A percentile compares a stretch with the other conserved stretches of the same genome.
Evolutionary conservation across 139 green algal species (phyloP).

Genomic region (Limnomonas spitsbergensis): DNA sequence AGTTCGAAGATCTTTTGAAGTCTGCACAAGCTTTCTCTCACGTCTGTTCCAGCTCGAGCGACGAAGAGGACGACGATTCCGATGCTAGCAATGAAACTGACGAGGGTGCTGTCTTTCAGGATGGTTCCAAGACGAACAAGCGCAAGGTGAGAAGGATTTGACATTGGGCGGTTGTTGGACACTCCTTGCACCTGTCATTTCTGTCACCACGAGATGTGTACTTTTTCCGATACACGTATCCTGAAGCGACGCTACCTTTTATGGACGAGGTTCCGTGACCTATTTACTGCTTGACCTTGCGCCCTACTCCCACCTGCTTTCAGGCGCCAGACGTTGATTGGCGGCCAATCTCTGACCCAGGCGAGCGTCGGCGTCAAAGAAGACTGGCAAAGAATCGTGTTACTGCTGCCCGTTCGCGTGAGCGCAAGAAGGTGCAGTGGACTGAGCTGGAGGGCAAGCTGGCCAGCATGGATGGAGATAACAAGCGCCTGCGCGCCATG

Average conservation of each 20-base stretch:
- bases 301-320: background rate
- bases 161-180: background rate
- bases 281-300: background rate
- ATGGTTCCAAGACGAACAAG: background rate
- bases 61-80: background rate
- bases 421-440: slow-evolving; percentile 61
- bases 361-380: slow-evolving; percentile 54
- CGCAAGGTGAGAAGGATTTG: slow-evolving; percentile 2
- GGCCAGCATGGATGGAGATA: slow-evolving; percentile 37
- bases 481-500: slow-evolving; percentile 37
- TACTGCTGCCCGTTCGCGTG: slow-evolving; percentile 55
- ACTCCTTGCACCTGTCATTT: background rate
- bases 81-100: background rate
- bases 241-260: background rate
- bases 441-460: slow-evolving; percentile 41
- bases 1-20: slow-evolving; percentile 4
- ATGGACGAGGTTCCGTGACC: too few relatives aligned
- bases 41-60: background rate
- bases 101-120: background rate
- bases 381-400: slow-evolving; percentile 65
- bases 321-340: slow-evolving; percentile 48
- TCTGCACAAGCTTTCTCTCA: background rate
- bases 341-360: slow-evolving; percentile 53
- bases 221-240: too few relatives aligned
- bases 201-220: too few relatives aligned